Base-by-base conservation (phyloP, 768 basidiomycete species). In the Trametes villosa region DNA sequence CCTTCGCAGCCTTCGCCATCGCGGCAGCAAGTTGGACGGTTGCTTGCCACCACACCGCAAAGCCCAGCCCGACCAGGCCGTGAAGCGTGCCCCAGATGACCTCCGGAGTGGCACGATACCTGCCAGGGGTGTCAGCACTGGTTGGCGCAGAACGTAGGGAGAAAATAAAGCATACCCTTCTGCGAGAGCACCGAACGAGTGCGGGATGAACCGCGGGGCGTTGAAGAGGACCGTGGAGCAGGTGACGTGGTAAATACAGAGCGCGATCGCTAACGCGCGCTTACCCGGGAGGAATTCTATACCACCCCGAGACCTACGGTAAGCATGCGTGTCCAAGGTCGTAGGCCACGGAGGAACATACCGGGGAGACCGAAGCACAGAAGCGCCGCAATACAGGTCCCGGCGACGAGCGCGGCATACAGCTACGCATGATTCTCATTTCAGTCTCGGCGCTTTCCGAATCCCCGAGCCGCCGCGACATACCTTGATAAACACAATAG, bases 251-350 rank as follows among this genome's bases (percentile, higher is more conserved):
- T 94, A 94, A 15, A 92, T 67, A 62, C 87, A 86, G 2, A 94
- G 81, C 11, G 79, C 85, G 29, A 94, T 86, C 2, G 89, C 92
- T 9, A 94, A 73, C 0, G 90, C 92, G 17, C 92, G 85, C 76
- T 94, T 94, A 12, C 91, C 91, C 0, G 92, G 92, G 3, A 94
- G 76, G 72, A 90, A 92, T 66, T 94, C 92, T 91, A 62, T 20
- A 13, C 44, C 9, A 6, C 38, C 22, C 31, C 36, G 34, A 17
- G 30, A 33, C 30, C 18, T 4, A 15, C 31, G 24, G 22, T 6
- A 29, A 27, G 9, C 17, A 33, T 3, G n/a, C 17, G 36, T 26
- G 42, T 33, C 15, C 27, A 11, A 26, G 17, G 18, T 6, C 15
- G 26, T 7, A 24, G 17, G 12, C n/a, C 11, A 26, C 2, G 18